Base-by-base conservation (phyloP, 2,329 filamentous ascomycete species). In the Fusarium aywerte region DNA sequence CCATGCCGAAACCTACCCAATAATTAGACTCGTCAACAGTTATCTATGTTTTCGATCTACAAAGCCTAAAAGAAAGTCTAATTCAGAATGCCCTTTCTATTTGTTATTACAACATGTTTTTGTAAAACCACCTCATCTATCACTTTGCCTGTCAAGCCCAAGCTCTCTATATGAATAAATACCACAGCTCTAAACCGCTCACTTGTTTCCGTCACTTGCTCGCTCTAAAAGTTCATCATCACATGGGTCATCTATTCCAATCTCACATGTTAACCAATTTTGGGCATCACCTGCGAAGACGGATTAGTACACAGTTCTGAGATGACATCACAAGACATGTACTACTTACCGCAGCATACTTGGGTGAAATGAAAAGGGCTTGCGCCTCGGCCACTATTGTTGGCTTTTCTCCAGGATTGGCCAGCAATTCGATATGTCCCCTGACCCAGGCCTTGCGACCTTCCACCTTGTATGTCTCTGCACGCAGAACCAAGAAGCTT, bases 361-460 rank as follows among this genome's bases (percentile, higher is more conserved):
- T 94, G 29, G 95, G 94, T 79, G 96, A 93, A 73, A 98, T 86
- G 76, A 97, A 98, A 70, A 99, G 80, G 4, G 90, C 93, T 75
- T 91, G 90, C 0, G 92, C 95, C 79, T 96, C 92, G 9, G 91
- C 93, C 60, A 97, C 78, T 45, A 94, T 84, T 16, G 84, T 79
- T 1, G 89, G 89, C 70, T 84, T 82, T 78, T 89, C 85, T 10
- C 87, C 87, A 32, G 70, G 81, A 82, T 84, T 59, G 9, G 87
- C 86, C 62, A 98, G 79, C 55, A 92, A 90, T 84, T 97, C 93
- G 72, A 98, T 89, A 70, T 88, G 87, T 2, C 93, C 96, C 80
- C 92, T 90, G 2, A 97, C 93, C 93, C 93, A 97, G 13, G 93
- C 95, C 82, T 98, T 98, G 65, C 96, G 85, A 1, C 96, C 95